Evolutionary conservation across 345 rosid genomes (phyloP).

Genomic region (Arabis hirsuta): DNA sequence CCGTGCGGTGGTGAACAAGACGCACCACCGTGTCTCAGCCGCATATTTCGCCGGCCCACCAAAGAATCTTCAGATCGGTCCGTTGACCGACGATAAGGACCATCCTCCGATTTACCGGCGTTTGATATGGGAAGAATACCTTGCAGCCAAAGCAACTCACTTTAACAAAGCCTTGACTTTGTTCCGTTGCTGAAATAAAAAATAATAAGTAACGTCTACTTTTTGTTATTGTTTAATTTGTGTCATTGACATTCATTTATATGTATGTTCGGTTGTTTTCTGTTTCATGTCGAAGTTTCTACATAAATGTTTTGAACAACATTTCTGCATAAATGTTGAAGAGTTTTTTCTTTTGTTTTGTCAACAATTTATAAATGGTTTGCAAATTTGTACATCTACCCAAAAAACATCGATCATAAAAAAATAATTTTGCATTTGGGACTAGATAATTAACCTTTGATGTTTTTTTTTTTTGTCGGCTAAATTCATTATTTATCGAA

Average conservation of each 20-base stretch:
- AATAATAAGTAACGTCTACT: background rate
- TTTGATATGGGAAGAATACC: constrained; percentile 55
- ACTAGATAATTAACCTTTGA: no score
- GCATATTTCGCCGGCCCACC: constrained; percentile 56
- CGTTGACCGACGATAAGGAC: constrained; percentile 41
- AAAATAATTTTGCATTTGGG: no score
- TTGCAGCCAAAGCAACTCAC: constrained; percentile 51
- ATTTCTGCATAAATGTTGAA: constrained; percentile 5
- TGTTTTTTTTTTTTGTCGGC: no score
- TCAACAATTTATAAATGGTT: no score
- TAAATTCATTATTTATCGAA: no score
- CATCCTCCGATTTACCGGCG: constrained; percentile 48
- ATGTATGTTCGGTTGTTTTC: background rate
- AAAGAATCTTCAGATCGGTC: constrained; percentile 41
- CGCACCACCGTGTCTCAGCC: constrained; percentile 51
- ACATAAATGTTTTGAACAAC: background rate
- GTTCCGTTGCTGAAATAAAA: constrained; percentile 37
- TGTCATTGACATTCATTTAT: background rate
- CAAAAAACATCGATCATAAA: no score
- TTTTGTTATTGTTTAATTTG: background rate
- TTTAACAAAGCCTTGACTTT: constrained; percentile 49
- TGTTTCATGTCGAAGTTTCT: constrained; percentile 4
- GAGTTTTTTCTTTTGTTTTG: background rate
- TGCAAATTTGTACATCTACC: no score
- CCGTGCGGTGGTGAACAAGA: constrained; percentile 52